Conservation (phyloP, 106 monocot genomes). For the Phalaenopsis aphrodite region DNA sequence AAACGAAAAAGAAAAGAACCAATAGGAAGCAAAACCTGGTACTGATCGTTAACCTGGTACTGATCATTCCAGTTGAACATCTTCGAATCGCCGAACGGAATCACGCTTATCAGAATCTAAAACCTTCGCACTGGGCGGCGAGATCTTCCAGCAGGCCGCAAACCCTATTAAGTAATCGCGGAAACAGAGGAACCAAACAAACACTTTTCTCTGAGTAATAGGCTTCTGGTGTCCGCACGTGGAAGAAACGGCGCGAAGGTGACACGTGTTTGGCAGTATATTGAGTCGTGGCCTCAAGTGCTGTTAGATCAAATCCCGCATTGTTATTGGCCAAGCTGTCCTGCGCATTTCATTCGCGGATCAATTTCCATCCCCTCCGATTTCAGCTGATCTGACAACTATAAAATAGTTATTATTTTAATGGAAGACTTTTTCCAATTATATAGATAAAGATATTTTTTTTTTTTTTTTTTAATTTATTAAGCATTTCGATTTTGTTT, state of each 20-base stretch:
- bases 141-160: background rate
- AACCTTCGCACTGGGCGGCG: background rate
- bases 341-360: background rate
- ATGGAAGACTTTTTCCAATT: too few relatives aligned
- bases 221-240: background rate
- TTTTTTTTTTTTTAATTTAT: too few relatives aligned
- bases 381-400: too few relatives aligned
- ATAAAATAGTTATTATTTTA: too few relatives aligned
- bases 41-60: background rate
- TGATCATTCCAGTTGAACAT: background rate
- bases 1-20: too few relatives aligned
- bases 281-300: background rate
- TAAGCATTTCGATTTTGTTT: too few relatives aligned
- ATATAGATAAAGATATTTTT: too few relatives aligned
- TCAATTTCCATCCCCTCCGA: background rate
- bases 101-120: background rate
- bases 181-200: background rate
- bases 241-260: background rate
- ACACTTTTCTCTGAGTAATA: background rate
- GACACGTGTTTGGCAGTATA: background rate
- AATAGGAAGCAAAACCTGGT: too few relatives aligned
- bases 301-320: background rate
- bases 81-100: background rate
- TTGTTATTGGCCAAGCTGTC: background rate
- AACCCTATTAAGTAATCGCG: background rate